Base-by-base conservation (phyloP, 2,329 filamentous ascomycete genomes). In the Alternaria longipes region DNA sequence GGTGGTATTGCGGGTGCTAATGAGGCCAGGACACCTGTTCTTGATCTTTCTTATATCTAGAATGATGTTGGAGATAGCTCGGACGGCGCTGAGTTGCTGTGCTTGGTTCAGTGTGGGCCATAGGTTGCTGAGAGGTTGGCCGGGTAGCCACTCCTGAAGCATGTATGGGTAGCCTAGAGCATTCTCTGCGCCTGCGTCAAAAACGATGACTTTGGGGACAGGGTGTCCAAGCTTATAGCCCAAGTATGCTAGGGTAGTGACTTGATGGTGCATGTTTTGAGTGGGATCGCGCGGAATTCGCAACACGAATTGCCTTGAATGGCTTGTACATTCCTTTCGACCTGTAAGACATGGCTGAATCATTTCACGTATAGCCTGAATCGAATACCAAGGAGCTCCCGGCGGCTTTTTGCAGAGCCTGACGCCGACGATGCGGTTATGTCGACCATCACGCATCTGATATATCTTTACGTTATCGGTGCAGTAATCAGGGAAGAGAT, bases 91-190 rank as follows among this genome's bases (percentile, higher is more conserved):
- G 20, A 40, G 44, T 41, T 44, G 54, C 38, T 71, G 67, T 3
- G 45, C 53, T 18, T 44, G 28, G 8, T 55, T 67, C 8, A 68
- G 34, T 0, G 26, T 24, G 6, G 42, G 8, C 59, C 59, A 61
- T 12, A 64, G 8, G 1, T 38, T 4, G 12, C 16, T 8, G 1
- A 67, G 54, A 16, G 38, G 28, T 1, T 54, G 32, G 12, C 68
- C 65, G 8, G 53, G 53, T 4, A 69, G 52, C n/a, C 67, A 60
- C 20, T 59, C 36, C 28, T 65, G 65, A 30, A 68, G 38, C 55
- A 65, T 63, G 22, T 63, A 69, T 0, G 59, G 18, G 12, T 36
- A 24, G 6, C 47, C 54, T 5, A 69, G 46, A 9, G 38, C 26
- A 44, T 67, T 67, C 8, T 54, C 12, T 11, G 47, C 20, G 2